Conservation (phyloP, 2,329 filamentous ascomycete genomes). For the Macrophomina tecta region DNA sequence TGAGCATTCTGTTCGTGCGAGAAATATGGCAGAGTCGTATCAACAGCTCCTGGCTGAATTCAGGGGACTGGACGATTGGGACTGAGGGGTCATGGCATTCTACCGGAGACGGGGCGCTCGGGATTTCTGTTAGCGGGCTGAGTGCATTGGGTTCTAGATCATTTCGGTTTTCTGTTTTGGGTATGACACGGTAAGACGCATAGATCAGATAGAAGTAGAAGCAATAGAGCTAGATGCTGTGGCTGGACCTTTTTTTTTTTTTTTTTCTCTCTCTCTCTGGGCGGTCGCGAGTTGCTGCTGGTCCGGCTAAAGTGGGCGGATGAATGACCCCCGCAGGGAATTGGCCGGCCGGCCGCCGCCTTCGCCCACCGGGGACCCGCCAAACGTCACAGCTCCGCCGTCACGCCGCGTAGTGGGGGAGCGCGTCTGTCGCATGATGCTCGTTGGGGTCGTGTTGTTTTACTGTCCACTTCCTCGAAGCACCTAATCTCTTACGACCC, state of each 20-base stretch:
- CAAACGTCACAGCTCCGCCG: conserved; percentile 20
- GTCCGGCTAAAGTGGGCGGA: conserved; percentile 10
- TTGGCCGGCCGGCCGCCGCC: background rate
- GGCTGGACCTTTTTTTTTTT: conserved; percentile 9
- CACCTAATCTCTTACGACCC: background rate
- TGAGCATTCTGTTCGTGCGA: conserved; percentile 5
- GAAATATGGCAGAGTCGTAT: conserved; percentile 13
- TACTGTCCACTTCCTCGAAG: background rate
- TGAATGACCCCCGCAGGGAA: background rate
- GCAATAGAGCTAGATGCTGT: conserved; percentile 10
- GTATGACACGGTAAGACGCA: conserved; percentile 21
- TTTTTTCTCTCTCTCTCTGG: too few species aligned
- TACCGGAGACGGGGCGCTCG: conserved; percentile 3
- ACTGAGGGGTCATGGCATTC: background rate
- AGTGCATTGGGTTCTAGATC: background rate
- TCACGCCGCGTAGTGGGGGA: conserved; percentile 7
- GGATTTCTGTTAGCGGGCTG: background rate
- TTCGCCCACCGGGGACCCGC: conserved; percentile 14
- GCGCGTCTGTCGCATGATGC: conserved; percentile 16
- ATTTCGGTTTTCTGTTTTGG: background rate
- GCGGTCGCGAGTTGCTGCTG: background rate
- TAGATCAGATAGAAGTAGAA: conserved; percentile 18
- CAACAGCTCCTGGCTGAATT: conserved; percentile 22
- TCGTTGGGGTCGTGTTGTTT: conserved; percentile 6
- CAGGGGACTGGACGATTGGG: conserved; percentile 1